phyloP scores from a whole-genome alignment of 306 rosid species.

The Pachyrhizus erosus region DNA sequence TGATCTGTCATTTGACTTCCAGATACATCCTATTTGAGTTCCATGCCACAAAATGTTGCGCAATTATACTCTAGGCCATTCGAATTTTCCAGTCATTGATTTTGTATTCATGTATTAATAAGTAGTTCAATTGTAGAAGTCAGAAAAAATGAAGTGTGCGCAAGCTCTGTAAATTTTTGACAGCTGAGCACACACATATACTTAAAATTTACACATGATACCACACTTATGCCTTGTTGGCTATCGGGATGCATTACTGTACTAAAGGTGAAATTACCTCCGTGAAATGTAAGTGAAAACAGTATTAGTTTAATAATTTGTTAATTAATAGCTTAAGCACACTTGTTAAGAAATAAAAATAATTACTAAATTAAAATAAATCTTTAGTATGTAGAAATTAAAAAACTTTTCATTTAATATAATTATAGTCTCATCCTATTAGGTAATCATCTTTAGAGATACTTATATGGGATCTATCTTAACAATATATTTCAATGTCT shows the following conservation, averaged over 20 bases:
- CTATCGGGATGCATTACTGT: slow-evolving; percentile 11
- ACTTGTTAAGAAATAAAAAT: not conserved
- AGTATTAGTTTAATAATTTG: not conserved
- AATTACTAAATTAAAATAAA: not conserved
- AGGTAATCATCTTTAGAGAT: not conserved
- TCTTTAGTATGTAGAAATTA: not conserved
- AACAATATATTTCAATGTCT: not conserved
- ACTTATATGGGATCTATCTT: not conserved
- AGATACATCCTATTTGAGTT: slow-evolving; percentile 26
- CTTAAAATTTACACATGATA: slow-evolving; percentile 10
- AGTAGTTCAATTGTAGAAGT: slow-evolving; percentile 42
- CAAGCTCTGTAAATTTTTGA: slow-evolving; percentile 50
- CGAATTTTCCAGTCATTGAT: slow-evolving; percentile 26
- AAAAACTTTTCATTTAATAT: not conserved
- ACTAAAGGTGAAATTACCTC: not conserved
- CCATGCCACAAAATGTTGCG: slow-evolving; percentile 35
- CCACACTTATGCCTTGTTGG: not conserved
- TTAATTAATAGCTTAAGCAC: not conserved
- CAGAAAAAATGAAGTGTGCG: slow-evolving; percentile 38
- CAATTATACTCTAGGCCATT: slow-evolving; percentile 37
- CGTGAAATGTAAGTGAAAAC: not conserved
- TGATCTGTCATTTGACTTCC: slow-evolving; percentile 28
- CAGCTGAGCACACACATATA: slow-evolving; percentile 36
- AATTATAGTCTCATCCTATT: no score
- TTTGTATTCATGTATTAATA: slow-evolving; percentile 36